Evolutionary conservation across 2,329 filamentous ascomycete genomes (phyloP).

Genomic region (Chaetomium strumarium): DNA sequence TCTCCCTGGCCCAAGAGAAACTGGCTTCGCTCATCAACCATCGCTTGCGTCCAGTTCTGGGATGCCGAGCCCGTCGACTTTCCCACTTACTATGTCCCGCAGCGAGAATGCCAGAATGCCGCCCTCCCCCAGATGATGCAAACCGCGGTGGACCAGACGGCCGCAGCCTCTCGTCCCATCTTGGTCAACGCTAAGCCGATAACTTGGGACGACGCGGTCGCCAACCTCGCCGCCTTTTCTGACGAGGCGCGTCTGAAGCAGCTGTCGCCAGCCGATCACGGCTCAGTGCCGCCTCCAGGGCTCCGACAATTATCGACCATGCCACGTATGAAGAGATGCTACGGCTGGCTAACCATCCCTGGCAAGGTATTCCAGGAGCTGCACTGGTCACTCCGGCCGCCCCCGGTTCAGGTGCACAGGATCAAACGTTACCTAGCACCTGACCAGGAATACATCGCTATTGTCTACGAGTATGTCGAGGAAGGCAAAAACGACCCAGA

Average conservation of each 20-base stretch:
- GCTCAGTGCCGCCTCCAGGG: background rate
- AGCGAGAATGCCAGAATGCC: conserved; percentile 8
- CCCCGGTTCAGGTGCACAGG: background rate
- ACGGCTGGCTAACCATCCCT: conserved; percentile 1
- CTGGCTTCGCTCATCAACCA: no score
- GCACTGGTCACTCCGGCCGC: background rate
- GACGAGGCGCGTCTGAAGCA: no score
- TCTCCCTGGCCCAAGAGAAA: no score
- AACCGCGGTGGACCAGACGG: no score
- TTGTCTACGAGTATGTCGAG: no score
- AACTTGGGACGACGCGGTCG: no score
- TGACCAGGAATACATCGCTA: no score
- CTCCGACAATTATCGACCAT: background rate
- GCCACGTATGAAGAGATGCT: conserved; percentile 5
- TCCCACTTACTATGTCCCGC: background rate
- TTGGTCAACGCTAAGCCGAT: no score
- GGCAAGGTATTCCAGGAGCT: background rate
- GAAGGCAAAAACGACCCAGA: no score
- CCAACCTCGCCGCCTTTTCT: no score
- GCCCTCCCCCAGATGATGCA: no score
- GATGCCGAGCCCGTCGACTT: background rate
- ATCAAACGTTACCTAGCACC: background rate
- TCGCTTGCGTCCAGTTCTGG: conserved; percentile 1
- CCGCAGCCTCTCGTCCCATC: no score
- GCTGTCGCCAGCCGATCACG: background rate